Conservation (phyloP, 2,329 filamentous ascomycete genomes). For the Trichoderma oligosporum region DNA sequence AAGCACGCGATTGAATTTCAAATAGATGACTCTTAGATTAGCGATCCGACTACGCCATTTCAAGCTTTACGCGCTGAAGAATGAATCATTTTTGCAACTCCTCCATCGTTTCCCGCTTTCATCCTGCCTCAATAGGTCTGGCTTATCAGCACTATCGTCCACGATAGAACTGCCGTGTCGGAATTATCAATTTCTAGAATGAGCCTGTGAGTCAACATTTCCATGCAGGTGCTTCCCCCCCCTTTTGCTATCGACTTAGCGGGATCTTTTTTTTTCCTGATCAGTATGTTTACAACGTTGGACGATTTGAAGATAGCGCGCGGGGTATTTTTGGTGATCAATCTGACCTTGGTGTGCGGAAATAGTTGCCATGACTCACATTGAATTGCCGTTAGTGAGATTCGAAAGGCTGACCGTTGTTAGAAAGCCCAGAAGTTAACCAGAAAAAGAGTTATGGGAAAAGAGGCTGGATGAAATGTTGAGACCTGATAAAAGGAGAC, state of each 20-base stretch:
- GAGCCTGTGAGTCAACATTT: slow-evolving; percentile 2
- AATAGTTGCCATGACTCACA: slow-evolving; percentile 6
- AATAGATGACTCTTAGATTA: slow-evolving; percentile 6
- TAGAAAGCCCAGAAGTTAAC: neutral
- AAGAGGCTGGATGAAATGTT: neutral
- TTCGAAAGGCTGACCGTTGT: neutral
- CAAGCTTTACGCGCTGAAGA: neutral
- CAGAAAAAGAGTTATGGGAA: neutral
- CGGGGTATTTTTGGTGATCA: slow-evolving; percentile 7
- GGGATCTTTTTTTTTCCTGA: too few species aligned
- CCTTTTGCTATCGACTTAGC: too few species aligned
- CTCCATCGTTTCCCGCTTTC: neutral
- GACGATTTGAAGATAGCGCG: neutral
- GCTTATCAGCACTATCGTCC: neutral
- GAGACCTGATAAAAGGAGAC: neutral
- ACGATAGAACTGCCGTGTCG: neutral
- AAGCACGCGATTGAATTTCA: too few species aligned
- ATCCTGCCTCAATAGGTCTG: slow-evolving; percentile 14
- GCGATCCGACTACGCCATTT: neutral
- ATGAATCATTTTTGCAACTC: slow-evolving; percentile 2
- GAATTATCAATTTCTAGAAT: neutral
- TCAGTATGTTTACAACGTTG: too few species aligned
- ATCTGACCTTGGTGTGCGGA: neutral
- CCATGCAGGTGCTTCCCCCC: too few species aligned
- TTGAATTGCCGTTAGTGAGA: neutral